Evolutionary conservation across 2,329 filamentous ascomycete genomes (phyloP), one percentile per base, ranked within the genome.

Genomic region (Cyphellophora europaea): DNA sequence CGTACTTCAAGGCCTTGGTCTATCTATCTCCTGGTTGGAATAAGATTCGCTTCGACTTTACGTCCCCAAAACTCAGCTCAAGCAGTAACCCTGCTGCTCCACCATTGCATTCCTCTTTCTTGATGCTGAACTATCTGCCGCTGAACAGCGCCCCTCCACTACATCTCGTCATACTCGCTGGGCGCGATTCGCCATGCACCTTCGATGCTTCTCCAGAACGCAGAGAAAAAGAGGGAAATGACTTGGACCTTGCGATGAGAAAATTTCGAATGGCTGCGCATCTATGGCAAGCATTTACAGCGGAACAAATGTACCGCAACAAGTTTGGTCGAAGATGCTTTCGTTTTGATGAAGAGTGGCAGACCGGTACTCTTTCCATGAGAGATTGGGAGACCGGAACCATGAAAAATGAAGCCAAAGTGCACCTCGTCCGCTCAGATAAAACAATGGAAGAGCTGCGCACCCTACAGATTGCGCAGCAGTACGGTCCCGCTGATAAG

Each of bases 231-330:
- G 88, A 93, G 66, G 88, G 85, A 12, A 93, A 94, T 57, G 73
- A 72, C 2, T 55, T 96, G 21, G 79, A 88, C 8, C 77, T 75
- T 5, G 91, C 91, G 0, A 71, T 93, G 33, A 77, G 75, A 51
- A 98, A 98, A 56, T 95, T 91, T 55, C 77, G 88, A 44, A 95
- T 93, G 82, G 82, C 87, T 12, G 89, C 86, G 15, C 95, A 96
- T 55, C 68, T 96, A 11, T 96, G 91, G 88, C 91, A 98, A 56
- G 86, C 88, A 5, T 96, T 93, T 52, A 96, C 89, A 0, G 86
- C 85, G 5, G 91, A 98, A 57, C 88, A 96, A 56, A 96, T 96
- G 89, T 82, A 77, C 56, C 79, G 86, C 43, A 83, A 94, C 55
- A 83, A 81, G 41, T 76, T 96, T 47, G 87, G 88, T 6, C 74